Base-by-base conservation (phyloP, 2,329 filamentous ascomycete genomes). In the Pseudocercospora cruenta region DNA sequence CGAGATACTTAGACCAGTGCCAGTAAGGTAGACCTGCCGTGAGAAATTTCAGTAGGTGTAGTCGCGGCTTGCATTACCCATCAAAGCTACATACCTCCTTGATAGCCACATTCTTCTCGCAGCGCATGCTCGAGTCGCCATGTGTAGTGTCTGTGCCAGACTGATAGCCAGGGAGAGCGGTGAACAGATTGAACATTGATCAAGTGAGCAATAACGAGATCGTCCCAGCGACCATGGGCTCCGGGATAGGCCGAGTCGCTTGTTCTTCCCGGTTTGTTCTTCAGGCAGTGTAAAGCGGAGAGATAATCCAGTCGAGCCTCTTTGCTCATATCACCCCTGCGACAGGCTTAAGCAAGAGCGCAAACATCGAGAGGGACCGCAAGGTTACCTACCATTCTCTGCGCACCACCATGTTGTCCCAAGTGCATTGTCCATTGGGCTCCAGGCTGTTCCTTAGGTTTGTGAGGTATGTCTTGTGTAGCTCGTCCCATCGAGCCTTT, bases 1-100 rank as follows among this genome's bases (percentile, higher is more conserved):
- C 63, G 9, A 80, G 76, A 76, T 80, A 82, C 62, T 78, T 78
- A 1, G 80, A 79, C 82, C 84, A 87, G 74, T 86, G 82, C 80
- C 82, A 84, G 78, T 86, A 86, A 76, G 71, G 70, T 39, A 78
- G 60, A 36, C 67, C 67, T 62, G 24, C 3, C 77, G 33, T 71
- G 74, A 49, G 2, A 7, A 1, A 49, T 9, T 55, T 78, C 79
- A 21, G 68, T 76, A 63, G 80, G 80, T 24, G 75, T 77, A 51
- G 78, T 80, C 36, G 62, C 75, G 82, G 76, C 2, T 75, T 77
- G 64, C 75, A 78, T 63, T 77, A 78, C 2, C 78, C 72, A 62
- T 12, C 2, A 14, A 4, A 24, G 9, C 12, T 79, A 77, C 78
- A 26, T 36, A 64, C 66, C 61, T 28, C 47, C 16, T 16, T 22